Percentiles rank a stretch among this genome's conserved stretches.
Evolutionary conservation across 805 yeast genomes (phyloP).

Genomic region (Cyberlindnera mycetangii): DNA sequence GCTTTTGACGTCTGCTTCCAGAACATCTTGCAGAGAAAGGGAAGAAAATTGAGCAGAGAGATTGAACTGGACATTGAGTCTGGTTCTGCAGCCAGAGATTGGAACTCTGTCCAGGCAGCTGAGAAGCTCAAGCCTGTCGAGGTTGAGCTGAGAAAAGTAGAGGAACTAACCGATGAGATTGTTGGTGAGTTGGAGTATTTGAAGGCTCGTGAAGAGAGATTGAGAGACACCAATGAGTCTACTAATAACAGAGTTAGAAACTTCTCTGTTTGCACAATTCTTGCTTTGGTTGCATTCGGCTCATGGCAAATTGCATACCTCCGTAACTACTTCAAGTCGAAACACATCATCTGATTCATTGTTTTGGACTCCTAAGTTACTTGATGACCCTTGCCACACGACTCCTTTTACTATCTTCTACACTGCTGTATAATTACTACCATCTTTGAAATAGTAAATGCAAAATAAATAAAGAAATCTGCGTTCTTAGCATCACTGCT

Average conservation of each 20-base stretch:
- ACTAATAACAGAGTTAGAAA: conserved; percentile 90
- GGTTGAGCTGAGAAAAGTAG: conserved; percentile 81
- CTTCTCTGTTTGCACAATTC: conserved; percentile 69
- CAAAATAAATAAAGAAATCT: background rate
- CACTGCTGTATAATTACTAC: background rate
- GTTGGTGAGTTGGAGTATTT: conserved; percentile 77
- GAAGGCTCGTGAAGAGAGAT: conserved; percentile 81
- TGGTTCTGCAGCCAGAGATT: conserved; percentile 96
- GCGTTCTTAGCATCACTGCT: background rate
- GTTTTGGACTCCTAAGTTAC: background rate
- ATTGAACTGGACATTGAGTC: conserved; percentile 90
- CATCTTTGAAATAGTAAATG: background rate
- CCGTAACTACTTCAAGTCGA: conserved; percentile 87
- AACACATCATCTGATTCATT: conserved; percentile 58
- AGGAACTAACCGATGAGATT: conserved; percentile 83
- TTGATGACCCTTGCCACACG: background rate
- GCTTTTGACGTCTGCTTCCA: conserved; percentile 92
- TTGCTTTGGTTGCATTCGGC: conserved; percentile 74
- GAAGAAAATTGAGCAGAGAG: conserved; percentile 54
- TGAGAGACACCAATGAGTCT: conserved; percentile 96
- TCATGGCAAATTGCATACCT: conserved; percentile 91
- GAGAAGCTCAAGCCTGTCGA: conserved; percentile 94
- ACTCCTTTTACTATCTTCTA: background rate
- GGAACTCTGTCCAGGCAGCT: conserved; percentile 91
- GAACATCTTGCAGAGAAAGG: conserved; percentile 47